Percentiles rank a stretch among this genome's conserved stretches.
Evolutionary conservation across 768 basidiomycete species (phyloP).

Genomic region (Panus rudis): DNA sequence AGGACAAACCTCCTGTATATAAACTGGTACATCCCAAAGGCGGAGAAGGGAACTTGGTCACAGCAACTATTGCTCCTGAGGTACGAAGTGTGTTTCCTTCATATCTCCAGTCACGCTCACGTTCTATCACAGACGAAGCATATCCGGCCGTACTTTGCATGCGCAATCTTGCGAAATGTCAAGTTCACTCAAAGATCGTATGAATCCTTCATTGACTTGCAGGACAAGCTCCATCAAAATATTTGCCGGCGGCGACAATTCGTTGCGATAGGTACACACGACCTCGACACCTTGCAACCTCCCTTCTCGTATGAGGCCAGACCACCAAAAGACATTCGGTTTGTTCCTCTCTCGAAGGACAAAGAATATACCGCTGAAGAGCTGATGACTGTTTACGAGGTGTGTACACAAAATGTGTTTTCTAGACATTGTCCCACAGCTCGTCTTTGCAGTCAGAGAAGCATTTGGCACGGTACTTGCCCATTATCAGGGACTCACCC

Average conservation of each 20-base stretch:
- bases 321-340: conserved; percentile 84
- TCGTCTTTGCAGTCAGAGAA: conserved; percentile 65
- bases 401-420: conserved; percentile 26
- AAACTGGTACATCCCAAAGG: conserved; percentile 65
- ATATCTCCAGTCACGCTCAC: not conserved
- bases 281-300: conserved; percentile 79
- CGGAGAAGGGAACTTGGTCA: conserved; percentile 58
- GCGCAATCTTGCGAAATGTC: conserved; percentile 84
- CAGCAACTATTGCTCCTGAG: conserved; percentile 64
- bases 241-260: conserved; percentile 84
- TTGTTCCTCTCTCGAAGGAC: conserved; percentile 77
- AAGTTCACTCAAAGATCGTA: conserved; percentile 86
- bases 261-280: conserved; percentile 96
- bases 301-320: conserved; percentile 87
- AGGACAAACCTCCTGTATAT: conserved; percentile 62
- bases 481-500: conserved; percentile 89
- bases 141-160: conserved; percentile 87
- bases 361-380: conserved; percentile 80
- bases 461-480: conserved; percentile 83
- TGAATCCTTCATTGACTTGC: conserved; percentile 97
- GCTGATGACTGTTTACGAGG: conserved; percentile 92
- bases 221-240: conserved; percentile 98
- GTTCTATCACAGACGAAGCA: conserved; percentile 51
- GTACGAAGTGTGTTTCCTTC: conserved; percentile 35
- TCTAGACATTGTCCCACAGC: not conserved